Conservation (phyloP, 805 yeast genomes). For the Zygoascus flipseniorum region DNA sequence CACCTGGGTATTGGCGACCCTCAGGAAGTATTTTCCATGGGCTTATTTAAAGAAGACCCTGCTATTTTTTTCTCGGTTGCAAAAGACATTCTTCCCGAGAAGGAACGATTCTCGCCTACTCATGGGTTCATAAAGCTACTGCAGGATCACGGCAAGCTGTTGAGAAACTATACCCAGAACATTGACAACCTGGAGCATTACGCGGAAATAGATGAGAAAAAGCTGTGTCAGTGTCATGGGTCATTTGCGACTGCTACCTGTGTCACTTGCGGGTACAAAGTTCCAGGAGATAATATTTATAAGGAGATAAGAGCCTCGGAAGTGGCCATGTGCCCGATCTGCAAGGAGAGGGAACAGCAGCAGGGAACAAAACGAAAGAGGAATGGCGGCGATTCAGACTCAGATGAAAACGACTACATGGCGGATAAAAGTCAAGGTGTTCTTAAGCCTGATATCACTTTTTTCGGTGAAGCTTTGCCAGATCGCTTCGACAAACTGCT, state of each 20-base stretch:
- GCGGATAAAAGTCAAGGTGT: constrained; percentile 48
- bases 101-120: constrained; percentile 50
- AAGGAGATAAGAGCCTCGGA: constrained; percentile 48
- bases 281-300: constrained; percentile 58
- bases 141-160: constrained; percentile 65
- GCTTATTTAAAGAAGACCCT: constrained; percentile 68
- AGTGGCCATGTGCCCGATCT: constrained; percentile 66
- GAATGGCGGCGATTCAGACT: constrained; percentile 25
- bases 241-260: constrained; percentile 86
- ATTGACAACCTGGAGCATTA: constrained; percentile 80
- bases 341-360: constrained; percentile 35
- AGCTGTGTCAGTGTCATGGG: constrained; percentile 84
- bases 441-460: constrained; percentile 87
- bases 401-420: constrained; percentile 25
- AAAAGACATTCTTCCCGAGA: constrained; percentile 65
- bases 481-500: constrained; percentile 49
- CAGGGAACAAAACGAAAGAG: constrained; percentile 1
- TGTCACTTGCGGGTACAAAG: constrained; percentile 58
- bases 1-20: constrained; percentile 74
- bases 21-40: constrained; percentile 77
- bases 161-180: constrained; percentile 85
- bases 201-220: constrained; percentile 62
- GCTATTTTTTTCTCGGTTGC: constrained; percentile 80
- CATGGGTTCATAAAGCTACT: constrained; percentile 71
- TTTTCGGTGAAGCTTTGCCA: constrained; percentile 83